Evolutionary conservation across 768 basidiomycete genomes (phyloP), one percentile per base, ranked within the genome.

Genomic region (Tubosaeta sp.): DNA sequence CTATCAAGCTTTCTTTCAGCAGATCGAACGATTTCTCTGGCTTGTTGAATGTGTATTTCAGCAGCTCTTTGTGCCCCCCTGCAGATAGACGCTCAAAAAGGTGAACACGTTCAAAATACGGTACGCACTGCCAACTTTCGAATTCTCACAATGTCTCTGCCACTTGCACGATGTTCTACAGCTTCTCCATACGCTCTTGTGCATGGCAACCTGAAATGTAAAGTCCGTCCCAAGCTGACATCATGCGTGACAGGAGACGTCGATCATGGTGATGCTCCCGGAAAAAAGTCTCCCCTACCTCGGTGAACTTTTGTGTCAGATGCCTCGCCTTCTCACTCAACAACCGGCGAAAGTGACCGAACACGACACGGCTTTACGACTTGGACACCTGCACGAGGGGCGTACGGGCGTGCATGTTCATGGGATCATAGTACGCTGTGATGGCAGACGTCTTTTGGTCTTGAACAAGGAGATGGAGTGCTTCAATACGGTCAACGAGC

Each of bases 1-100:
- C 57, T 55, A 0, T 59, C 58, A 14, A 46, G 57, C 14, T 52
- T 56, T 0, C 46, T 31, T 38, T 60, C 48, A 10, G 58, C 59
- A 22, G 51, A 56, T 19, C 43, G 44, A 17, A 60, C 38, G 35
- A 50, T 55, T 13, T 17, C 48, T 34, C 50, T 60, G 29, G 58
- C 58, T 52, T 59, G 47, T 31, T 47, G 33, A n/a, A 49, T 22
- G 14, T 56, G 53, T 33, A 6, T 6, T 33, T 60, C 53, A 2
- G 44, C 50, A 1, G 14, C 43, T 26, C 47, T 17, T 44, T 51
- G 43, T 47, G 50, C 6, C 39, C 53, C 7, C 58, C 59, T 26
- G 4, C 6, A n/a, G 31, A 43, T 11, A 2, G 5, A 1, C 7
- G 8, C 33, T 48, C 17, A 39, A 8, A 27, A 10, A 17, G 45